Evolutionary conservation across 495 filamentous ascomycete species (phyloP).

Genomic region (Xylaria scruposa): DNA sequence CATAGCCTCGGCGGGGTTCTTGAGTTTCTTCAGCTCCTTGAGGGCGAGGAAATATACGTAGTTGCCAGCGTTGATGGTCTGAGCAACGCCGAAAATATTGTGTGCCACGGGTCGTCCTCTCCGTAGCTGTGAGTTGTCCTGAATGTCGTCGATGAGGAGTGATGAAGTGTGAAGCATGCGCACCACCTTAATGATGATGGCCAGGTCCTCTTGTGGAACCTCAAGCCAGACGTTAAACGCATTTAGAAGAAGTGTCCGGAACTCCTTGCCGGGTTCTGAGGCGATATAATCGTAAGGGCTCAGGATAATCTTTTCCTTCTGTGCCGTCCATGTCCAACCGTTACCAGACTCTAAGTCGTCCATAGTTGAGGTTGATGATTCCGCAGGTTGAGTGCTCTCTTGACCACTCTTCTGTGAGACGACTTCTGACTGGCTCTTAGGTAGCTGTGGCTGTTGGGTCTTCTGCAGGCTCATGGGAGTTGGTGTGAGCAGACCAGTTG

Average conservation of each 20-base stretch:
- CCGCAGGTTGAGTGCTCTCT: constrained; percentile 6
- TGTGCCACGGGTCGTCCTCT: constrained; percentile 85
- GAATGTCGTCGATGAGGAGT: constrained; percentile 79
- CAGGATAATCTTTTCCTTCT: constrained; percentile 73
- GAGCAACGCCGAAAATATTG: constrained; percentile 82
- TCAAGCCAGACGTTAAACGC: constrained; percentile 82
- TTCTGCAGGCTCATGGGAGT: constrained; percentile 15
- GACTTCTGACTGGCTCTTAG: constrained; percentile 12
- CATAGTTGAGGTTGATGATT: background rate
- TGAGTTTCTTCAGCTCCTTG: constrained; percentile 68
- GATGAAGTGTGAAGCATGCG: constrained; percentile 85
- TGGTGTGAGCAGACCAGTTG: constrained; percentile 23
- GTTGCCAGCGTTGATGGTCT: constrained; percentile 89
- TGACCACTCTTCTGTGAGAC: constrained; percentile 9
- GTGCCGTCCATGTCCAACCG: constrained; percentile 53
- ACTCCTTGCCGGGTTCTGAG: constrained; percentile 80
- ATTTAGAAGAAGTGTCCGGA: constrained; percentile 73
- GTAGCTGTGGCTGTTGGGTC: background rate
- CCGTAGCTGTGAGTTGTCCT: constrained; percentile 76
- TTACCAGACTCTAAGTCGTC: constrained; percentile 18
- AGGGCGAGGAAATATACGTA: constrained; percentile 85
- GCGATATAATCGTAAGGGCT: constrained; percentile 81
- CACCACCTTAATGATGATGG: constrained; percentile 75
- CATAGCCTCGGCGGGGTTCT: constrained; percentile 62
- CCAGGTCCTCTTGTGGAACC: constrained; percentile 71